Evolutionary conservation across 495 filamentous ascomycete species (phyloP).

Genomic region (Physcia stellaris): DNA sequence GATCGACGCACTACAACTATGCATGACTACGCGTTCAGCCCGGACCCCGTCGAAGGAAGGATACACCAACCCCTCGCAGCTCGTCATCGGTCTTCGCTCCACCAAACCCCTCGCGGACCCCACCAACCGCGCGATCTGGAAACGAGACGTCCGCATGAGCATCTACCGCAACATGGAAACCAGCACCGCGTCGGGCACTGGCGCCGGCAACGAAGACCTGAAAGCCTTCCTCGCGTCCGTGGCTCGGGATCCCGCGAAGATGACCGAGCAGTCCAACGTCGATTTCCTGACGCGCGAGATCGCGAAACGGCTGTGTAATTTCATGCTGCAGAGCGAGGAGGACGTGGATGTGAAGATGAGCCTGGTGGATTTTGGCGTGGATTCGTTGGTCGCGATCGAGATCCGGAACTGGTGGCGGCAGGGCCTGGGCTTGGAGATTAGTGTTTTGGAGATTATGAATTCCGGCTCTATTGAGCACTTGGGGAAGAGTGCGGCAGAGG

Average conservation of each 20-base stretch:
- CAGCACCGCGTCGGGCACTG: too few relatives aligned
- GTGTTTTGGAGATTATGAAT: conserved; percentile 22
- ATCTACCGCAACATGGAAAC: conserved; percentile 23
- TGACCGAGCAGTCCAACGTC: conserved; percentile 3
- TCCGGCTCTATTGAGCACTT: conserved; percentile 9
- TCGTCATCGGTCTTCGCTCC: conserved; percentile 23
- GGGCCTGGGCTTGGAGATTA: conserved; percentile 24
- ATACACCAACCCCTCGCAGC: conserved; percentile 4
- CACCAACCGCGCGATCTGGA: conserved; percentile 19
- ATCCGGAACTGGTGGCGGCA: conserved; percentile 31
- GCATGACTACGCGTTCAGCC: neutral
- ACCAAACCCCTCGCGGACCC: conserved; percentile 19
- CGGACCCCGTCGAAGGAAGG: neutral
- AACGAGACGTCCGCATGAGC: conserved; percentile 25
- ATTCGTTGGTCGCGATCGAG: conserved; percentile 35
- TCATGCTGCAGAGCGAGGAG: conserved; percentile 27
- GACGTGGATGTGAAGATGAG: conserved; percentile 24
- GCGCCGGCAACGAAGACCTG: too few relatives aligned
- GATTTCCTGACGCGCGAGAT: conserved; percentile 12
- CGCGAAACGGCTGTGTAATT: conserved; percentile 21
- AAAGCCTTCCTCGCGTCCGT: conserved; percentile 12
- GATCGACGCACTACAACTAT: too few relatives aligned
- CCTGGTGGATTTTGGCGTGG: conserved; percentile 24
- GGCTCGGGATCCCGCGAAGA: conserved; percentile 7
- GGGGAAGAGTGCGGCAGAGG: conserved; percentile 12